Base-by-base conservation (phyloP, 2,329 filamentous ascomycete genomes). In the Phialophora macrospora region DNA sequence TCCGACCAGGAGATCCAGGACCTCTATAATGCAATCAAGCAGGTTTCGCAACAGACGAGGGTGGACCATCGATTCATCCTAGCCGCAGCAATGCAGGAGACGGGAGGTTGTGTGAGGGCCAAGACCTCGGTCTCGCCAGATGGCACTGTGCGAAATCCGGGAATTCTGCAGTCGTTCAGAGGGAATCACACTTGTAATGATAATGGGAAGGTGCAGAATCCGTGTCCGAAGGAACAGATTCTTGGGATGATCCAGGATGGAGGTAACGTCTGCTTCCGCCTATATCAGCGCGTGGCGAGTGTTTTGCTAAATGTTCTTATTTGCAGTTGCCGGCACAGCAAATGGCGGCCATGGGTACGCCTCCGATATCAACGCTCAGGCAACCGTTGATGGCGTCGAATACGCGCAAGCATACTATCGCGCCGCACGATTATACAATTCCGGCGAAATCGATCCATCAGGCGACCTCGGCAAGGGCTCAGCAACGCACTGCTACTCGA, bases 401-500 rank as follows among this genome's bases (percentile, higher is more conserved):
- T 65, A 68, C 44, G 68, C 69, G 4, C 58, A 68, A 55, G 70
- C 57, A n/a, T 76, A 73, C 68, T 77, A 76, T 68, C 74, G 74
- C 55, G 78, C 75, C 22, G 77, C 79, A 7, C 72, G 78, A 28
- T 72, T 76, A 52, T 81, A 81, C 72, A 81, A 80, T 70, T 80
- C 79, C 0, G 79, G 79, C 38, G 73, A 73, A 0, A 70, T 80
- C 24, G 73, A 71, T 46, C 5, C 69, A 0, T 70, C 70, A 4
- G 73, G 72, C 0, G 77, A 80, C 63, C 73, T 80, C 20, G 75
- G 62, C 6, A 67, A 77, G 61, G 80, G 80, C 52, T 75, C 81
- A 72, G 70, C 72, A 3, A 83, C 82, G 20, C 77, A 79, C 67
- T 84, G 82, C 75, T 86, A 86, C 72, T 76, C 79, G 8, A 78